These are phyloP conservation scores for Rhodosorus marinus DNA, from an alignment of 23 red algal genomes.

Conservation along the genomic window DNA sequence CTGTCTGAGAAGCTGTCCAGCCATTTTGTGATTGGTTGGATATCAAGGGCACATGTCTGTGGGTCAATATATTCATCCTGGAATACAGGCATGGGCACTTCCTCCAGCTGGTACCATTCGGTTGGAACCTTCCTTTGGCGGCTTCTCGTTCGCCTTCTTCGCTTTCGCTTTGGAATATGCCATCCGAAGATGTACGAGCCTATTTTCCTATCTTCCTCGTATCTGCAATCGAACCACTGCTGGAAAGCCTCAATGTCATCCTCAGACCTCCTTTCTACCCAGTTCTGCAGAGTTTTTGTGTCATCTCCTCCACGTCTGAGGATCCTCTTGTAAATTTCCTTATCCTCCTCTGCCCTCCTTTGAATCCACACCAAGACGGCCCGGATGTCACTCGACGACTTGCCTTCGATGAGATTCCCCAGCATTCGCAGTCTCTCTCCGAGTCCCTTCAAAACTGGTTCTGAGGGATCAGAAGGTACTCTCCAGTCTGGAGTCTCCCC, in stretches of 20 bases:
- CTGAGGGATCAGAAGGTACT: slow-evolving; percentile 5
- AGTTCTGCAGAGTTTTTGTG: slow-evolving; percentile 25
- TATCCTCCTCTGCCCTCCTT: slow-evolving; percentile 18
- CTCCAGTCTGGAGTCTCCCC: slow-evolving; percentile 28
- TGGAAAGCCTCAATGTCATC: slow-evolving; percentile 62
- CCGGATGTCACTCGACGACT: slow-evolving; percentile 47
- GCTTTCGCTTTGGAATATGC: slow-evolving; percentile 17
- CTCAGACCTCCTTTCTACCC: slow-evolving; percentile 34
- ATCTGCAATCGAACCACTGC: slow-evolving; percentile 58
- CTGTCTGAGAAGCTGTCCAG: no score
- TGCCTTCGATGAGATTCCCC: slow-evolving; percentile 26
- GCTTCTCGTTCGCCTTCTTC: neutral
- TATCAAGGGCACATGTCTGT: no score
- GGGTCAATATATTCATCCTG: no score
- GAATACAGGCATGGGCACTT: no score
- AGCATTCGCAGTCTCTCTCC: slow-evolving; percentile 64
- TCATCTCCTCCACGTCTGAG: slow-evolving; percentile 18
- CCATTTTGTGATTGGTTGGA: no score
- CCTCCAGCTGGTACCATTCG: neutral
- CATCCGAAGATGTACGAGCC: slow-evolving; percentile 66
- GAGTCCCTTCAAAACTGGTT: slow-evolving; percentile 7
- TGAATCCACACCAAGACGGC: slow-evolving; percentile 59
- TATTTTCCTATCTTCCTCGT: slow-evolving; percentile 62
- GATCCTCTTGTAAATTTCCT: slow-evolving; percentile 13
- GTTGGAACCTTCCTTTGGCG: neutral